Evolutionary conservation across 2,329 filamentous ascomycete genomes (phyloP).

Genomic region (Pseudocercospora pini-densiflorae): DNA sequence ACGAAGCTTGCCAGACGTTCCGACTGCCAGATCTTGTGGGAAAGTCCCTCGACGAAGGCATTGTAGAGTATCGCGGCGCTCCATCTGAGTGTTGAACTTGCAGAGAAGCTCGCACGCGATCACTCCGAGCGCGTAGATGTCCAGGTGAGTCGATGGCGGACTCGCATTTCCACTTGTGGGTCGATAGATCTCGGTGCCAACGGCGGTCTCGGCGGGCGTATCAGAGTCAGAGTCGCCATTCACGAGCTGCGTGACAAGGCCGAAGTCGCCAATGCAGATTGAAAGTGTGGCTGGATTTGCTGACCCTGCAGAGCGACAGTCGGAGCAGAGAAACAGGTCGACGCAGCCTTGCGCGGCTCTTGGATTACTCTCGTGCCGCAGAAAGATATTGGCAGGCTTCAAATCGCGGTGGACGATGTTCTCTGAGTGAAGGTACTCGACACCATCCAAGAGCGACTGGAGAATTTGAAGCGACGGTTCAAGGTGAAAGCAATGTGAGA

Average conservation of each 20-base stretch:
- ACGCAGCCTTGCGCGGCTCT: slow-evolving; percentile 45
- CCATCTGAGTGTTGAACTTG: slow-evolving; percentile 53
- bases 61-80: slow-evolving; percentile 43
- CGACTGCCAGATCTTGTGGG: slow-evolving; percentile 20
- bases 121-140: slow-evolving; percentile 66
- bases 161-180: slow-evolving; percentile 46
- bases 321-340: slow-evolving; percentile 51
- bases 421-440: slow-evolving; percentile 66
- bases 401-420: slow-evolving; percentile 69
- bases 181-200: slow-evolving; percentile 67
- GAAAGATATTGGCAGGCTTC: slow-evolving; percentile 71
- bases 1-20: slow-evolving; percentile 15
- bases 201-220: slow-evolving; percentile 38
- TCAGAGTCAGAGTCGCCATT: slow-evolving; percentile 29
- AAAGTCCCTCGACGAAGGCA: slow-evolving; percentile 34
- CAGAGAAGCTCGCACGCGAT: slow-evolving; percentile 66
- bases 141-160: slow-evolving; percentile 57
- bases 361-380: slow-evolving; percentile 51
- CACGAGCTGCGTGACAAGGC: slow-evolving; percentile 63
- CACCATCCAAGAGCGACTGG: slow-evolving; percentile 63
- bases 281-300: slow-evolving; percentile 30
- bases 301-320: slow-evolving; percentile 44
- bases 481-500: slow-evolving; percentile 66
- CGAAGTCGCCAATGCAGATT: slow-evolving; percentile 71
- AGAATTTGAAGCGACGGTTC: slow-evolving; percentile 62